phyloP scores from a whole-genome alignment of 371 early-diverging fungal species.

The Zychaea mexicana region DNA sequence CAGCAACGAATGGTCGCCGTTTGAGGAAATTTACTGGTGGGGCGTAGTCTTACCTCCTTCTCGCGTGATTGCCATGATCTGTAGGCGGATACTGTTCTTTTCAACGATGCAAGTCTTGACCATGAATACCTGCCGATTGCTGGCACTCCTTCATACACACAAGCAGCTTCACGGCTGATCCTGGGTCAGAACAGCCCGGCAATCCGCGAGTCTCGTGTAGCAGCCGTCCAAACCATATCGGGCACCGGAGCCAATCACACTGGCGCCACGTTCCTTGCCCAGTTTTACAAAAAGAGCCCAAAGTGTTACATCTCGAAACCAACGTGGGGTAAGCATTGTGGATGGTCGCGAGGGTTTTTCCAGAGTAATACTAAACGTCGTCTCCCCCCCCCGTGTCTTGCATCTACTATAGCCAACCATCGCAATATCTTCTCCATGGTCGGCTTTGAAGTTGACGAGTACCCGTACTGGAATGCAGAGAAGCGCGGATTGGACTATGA shows the following conservation, averaged over 20 bases:
- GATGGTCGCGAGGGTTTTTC: not conserved
- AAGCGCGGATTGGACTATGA: constrained; percentile 79
- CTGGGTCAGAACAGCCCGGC: constrained; percentile 82
- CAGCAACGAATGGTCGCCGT: too few species aligned
- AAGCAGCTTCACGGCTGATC: constrained; percentile 78
- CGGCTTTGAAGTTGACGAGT: constrained; percentile 80
- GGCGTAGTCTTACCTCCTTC: too few species aligned
- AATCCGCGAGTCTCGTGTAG: constrained; percentile 70
- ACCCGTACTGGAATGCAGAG: constrained; percentile 85
- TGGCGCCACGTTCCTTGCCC: constrained; percentile 81
- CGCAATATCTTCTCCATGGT: constrained; percentile 82
- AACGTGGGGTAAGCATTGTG: constrained; percentile 75
- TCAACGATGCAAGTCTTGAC: constrained; percentile 69
- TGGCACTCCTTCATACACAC: constrained; percentile 78
- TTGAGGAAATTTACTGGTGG: too few species aligned
- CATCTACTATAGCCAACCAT: constrained; percentile 73
- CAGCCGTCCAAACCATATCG: constrained; percentile 87
- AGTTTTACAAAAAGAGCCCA: constrained; percentile 67
- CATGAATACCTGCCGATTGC: constrained; percentile 95
- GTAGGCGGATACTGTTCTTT: constrained; percentile 82
- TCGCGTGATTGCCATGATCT: too few species aligned
- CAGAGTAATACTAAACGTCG: not conserved
- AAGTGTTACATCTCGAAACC: constrained; percentile 90
- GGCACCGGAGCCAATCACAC: constrained; percentile 94
- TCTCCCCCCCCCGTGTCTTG: not conserved